Evolutionary conservation across 129 eudicot genomes (phyloP), one percentile per base, ranked within the genome.

Genomic region (sunflower (Helianthus annuus)): DNA sequence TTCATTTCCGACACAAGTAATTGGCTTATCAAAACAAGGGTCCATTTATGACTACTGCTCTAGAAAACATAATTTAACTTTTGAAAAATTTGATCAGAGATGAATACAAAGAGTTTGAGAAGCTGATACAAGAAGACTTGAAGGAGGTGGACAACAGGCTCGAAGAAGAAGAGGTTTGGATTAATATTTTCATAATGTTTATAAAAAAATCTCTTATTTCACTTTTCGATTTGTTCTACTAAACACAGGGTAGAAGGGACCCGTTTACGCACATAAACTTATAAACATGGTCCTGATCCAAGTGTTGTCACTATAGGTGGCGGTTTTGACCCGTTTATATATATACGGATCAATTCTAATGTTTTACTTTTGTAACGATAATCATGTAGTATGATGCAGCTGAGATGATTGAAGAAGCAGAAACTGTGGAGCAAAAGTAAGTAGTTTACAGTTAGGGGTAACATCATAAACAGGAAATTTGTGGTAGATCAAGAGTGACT

Each of bases 101-200:
- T 63, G 98, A 89, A 75, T 92, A 89, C 82, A 92, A 89, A 88
- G 96, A 89, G 81, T 92, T 92, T 80, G 98, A 92, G 73, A 89
- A 87, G 72, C 81, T 83, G 74, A 89, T 93, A 72, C 90, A 89
- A 79, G 92, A 82, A 79, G 96, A 93, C 72, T 79, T 92, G 82
- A 85, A 80, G 73, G 88, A 89, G 77, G 84, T 93, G 7, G 96
- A 93, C 79, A 84, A 89, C 39, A 92, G 95, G 7, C 32, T 93
- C 80, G 96, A 93, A 84, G 98, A 87, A 84, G 98, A 93, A 68
- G 98, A 93, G 98, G 98, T 89, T 38, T 19, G 82, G 6, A 42
- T 6, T 9, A 57, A 61, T 44, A 61, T 29, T 64, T 42, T 64
- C 29, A 27, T 74, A 17, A 42, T 64, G 11, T 63, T 16, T 63